These are phyloP conservation scores for Rasamsonia emersonii DNA, from an alignment of 2,329 filamentous ascomycete species.

Conservation along the genomic window DNA sequence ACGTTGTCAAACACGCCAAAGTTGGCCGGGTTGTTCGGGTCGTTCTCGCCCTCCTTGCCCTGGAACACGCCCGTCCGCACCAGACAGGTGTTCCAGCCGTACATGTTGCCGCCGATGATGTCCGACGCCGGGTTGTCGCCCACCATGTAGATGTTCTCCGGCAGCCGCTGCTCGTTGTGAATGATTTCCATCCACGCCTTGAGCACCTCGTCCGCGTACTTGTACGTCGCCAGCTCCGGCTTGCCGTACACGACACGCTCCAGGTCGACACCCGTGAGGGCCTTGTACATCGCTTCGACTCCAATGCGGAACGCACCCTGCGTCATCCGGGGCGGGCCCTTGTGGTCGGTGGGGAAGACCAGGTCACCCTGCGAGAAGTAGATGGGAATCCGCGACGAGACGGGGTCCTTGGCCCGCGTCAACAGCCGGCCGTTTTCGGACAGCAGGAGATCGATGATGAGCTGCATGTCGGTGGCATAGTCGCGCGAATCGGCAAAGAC, in stretches of 20 bases:
- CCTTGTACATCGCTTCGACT: conserved; percentile 57
- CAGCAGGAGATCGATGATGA: conserved; percentile 65
- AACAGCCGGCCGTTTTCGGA: conserved; percentile 58
- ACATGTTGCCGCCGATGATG: conserved; percentile 70
- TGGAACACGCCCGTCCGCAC: conserved; percentile 73
- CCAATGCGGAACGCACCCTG: conserved; percentile 69
- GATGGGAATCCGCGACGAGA: conserved; percentile 60
- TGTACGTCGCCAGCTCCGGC: conserved; percentile 67
- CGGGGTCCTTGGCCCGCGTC: conserved; percentile 58
- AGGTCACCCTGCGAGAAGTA: conserved; percentile 63
- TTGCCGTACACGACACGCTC: conserved; percentile 71
- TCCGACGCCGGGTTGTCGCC: conserved; percentile 67
- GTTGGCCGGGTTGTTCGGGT: conserved; percentile 66
- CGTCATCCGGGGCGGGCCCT: conserved; percentile 56
- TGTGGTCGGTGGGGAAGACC: conserved; percentile 57
- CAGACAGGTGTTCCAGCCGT: conserved; percentile 73
- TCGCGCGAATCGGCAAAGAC: conserved; percentile 67
- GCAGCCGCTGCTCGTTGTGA: conserved; percentile 61
- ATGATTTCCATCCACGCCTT: conserved; percentile 67
- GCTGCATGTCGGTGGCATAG: conserved; percentile 67
- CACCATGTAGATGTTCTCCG: conserved; percentile 66
- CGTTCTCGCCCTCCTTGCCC: conserved; percentile 56
- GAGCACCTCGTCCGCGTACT: conserved; percentile 67
- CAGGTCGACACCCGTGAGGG: conserved; percentile 59
- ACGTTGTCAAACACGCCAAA: conserved; percentile 70